phyloP scores from a whole-genome alignment of 148 eudicot species.

The Agrostemma githago region DNA sequence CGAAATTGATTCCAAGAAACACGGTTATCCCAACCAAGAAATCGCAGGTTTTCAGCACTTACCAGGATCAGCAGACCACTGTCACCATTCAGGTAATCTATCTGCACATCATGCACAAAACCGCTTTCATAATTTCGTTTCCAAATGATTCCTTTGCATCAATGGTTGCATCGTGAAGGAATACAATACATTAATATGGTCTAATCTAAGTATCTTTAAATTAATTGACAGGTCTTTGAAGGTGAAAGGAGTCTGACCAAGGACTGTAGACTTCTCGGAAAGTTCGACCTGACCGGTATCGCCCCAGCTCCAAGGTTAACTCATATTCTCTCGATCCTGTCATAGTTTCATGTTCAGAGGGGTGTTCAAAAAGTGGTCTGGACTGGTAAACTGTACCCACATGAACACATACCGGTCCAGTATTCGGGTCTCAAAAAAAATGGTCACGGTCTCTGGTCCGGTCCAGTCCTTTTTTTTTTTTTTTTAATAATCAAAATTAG shows the following conservation, averaged over 20 bases:
- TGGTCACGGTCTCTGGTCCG: too few relatives aligned
- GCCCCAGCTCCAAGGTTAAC: slow-evolving; percentile 74
- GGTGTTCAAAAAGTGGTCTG: too few relatives aligned
- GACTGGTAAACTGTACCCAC: too few relatives aligned
- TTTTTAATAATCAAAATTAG: too few relatives aligned
- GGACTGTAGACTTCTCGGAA: slow-evolving; percentile 64
- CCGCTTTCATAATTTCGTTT: neutral
- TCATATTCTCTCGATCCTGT: neutral
- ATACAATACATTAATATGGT: neutral
- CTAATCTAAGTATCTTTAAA: slow-evolving; percentile 3
- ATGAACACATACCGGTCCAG: too few relatives aligned
- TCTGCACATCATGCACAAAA: neutral
- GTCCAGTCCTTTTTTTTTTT: too few relatives aligned
- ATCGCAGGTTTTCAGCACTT: slow-evolving; percentile 76
- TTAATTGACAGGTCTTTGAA: slow-evolving; percentile 46
- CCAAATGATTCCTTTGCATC: neutral
- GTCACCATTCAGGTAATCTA: slow-evolving; percentile 62
- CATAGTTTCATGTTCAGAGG: neutral
- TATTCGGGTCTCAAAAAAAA: too few relatives aligned
- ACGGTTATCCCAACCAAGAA: slow-evolving; percentile 74
- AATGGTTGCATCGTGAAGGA: neutral
- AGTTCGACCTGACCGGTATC: slow-evolving; percentile 60
- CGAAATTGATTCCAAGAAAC: slow-evolving; percentile 83
- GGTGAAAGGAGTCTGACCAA: slow-evolving; percentile 75
- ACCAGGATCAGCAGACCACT: slow-evolving; percentile 78